Evolutionary conservation across 805 yeast genomes (phyloP), one percentile per base, ranked within the genome.

Genomic region (Ogataea polymorpha): DNA sequence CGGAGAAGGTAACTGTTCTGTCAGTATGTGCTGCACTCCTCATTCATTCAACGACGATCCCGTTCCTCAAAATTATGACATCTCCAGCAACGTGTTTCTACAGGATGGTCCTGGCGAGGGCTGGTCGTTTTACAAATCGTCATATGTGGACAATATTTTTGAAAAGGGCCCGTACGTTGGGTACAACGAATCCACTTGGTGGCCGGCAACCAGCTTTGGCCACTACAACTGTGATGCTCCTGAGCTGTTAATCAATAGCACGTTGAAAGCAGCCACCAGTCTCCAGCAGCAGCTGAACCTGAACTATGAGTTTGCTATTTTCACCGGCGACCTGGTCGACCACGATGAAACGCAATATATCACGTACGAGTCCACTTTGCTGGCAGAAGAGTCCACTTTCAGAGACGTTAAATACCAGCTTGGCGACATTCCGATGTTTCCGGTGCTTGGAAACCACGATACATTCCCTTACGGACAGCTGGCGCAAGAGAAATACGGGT

Each of bases 281-380:
- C 61, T 62, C 45, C 63, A 67, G 41, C 41, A 58, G 25, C 43
- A 58, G 12, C 50, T 59, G 9, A 42, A 48, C 28, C 46, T 70
- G 26, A 51, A 65, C 7, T 81, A 73, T 51, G 82, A 79, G 38
- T 82, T 82, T 54, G 71, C 82, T 2, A 60, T 82, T 27, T 82
- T 82, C 67, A 82, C 88, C 4, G 89, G 89, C 42, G 90, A 82
- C 54, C 67, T 81, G 56, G 82, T 82, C 39, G 88, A 82, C 57
- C 90, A 82, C 54, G 80, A 76, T 50, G 77, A 73, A 42, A 54
- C 66, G 10, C 67, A 70, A 34, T 69, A 72, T 53, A 72, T 73
- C 35, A 67, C 74, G 32, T 61, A 56, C 47, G 70, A 77, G 32
- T 66, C 69, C 48, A 74, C 82, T 25, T 59, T 74, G 43, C 58